Evolutionary conservation across 1,139 yeast genomes (phyloP).

Genomic region (Scheffersomyces stambukii): DNA sequence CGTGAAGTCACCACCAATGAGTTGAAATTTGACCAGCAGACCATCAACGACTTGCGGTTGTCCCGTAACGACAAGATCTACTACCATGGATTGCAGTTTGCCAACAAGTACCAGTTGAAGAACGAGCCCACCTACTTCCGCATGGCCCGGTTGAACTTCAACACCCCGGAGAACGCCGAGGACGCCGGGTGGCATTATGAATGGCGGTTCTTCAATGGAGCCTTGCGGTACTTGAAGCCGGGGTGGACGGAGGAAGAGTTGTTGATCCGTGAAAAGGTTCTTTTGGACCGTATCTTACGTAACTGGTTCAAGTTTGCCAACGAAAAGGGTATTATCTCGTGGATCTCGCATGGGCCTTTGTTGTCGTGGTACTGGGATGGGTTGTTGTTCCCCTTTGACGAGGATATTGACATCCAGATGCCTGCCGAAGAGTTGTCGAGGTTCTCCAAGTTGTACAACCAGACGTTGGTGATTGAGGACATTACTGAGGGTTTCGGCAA

Average conservation of each 20-base stretch:
- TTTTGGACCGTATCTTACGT: slow-evolving; percentile 32
- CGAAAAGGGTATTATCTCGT: slow-evolving; percentile 38
- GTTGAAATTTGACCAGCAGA: slow-evolving; percentile 15
- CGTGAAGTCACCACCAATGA: slow-evolving; percentile 23
- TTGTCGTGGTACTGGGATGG: slow-evolving; percentile 64
- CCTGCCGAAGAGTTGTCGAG: slow-evolving; percentile 37
- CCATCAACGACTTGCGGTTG: slow-evolving; percentile 10
- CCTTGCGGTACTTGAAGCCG: slow-evolving; percentile 12
- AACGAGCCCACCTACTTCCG: slow-evolving; percentile 29
- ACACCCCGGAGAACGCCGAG: slow-evolving; percentile 10
- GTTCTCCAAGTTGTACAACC: slow-evolving; percentile 42
- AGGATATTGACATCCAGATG: slow-evolving; percentile 56
- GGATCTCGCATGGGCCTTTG: slow-evolving; percentile 61
- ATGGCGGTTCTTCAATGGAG: slow-evolving; percentile 21
- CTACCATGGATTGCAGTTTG: slow-evolving; percentile 16
- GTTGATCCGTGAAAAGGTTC: slow-evolving; percentile 17
- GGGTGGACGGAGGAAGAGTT: slow-evolving; percentile 25
- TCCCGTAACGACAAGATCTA: slow-evolving; percentile 19
- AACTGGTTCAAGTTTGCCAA: slow-evolving; percentile 54
- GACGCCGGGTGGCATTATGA: slow-evolving; percentile 21
- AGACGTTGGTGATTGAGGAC: slow-evolving; percentile 46
- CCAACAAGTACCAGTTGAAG: slow-evolving; percentile 10
- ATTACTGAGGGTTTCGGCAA: slow-evolving; percentile 38
- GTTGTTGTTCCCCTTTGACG: slow-evolving; percentile 58
- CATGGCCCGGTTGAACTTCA: slow-evolving; percentile 18